Evolutionary conservation across 768 basidiomycete genomes (phyloP), one percentile per base, ranked within the genome.

Genomic region (Neoboletus magnificus): DNA sequence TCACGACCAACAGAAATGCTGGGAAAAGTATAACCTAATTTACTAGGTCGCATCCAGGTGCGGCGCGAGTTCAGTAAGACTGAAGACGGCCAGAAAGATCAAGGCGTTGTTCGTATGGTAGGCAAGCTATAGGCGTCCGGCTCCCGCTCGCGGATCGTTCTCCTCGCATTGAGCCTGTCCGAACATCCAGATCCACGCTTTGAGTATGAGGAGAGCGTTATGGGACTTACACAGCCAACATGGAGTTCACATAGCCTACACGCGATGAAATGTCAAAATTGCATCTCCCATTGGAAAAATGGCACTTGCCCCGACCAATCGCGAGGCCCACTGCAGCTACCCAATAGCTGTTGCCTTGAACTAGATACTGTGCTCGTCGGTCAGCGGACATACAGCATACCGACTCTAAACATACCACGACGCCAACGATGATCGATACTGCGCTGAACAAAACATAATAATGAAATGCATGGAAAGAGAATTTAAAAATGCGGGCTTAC

Each of bases 201-300:
- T 10, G 22, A 2, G 35, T 20, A 39, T 25, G 16, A 13, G 25
- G 25, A 36, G 11, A 37, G 23, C 15, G 20, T 32, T n/a, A 23
- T 2, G 35, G 10, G 9, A 57, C 59, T 48, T 20, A 62, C 61
- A 61, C 55, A 6, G 55, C 49, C 10, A 62, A 10, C 55, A 57
- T 46, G 12, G 61, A 54, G 43, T 57, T 62, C 39, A 57, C 55
- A 23, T 62, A 57, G 16, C 55, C 61, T 61, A 36, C 25, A 27
- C 12, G 11, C 3, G 7, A 32, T 11, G 2, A 33, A 15, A 15
- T 3, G 40, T 50, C 55, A 61, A 39, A 2, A 37, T 35, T 5
- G 3, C 32, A 20, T 29, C 16, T 13, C 2, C 10, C 13, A 22
- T n/a, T 10, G 4, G 35, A 18, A 37, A 10, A 27, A 39, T 11